Conservation (phyloP, 2,329 filamentous ascomycete genomes). For the Aspergillus sergii region DNA sequence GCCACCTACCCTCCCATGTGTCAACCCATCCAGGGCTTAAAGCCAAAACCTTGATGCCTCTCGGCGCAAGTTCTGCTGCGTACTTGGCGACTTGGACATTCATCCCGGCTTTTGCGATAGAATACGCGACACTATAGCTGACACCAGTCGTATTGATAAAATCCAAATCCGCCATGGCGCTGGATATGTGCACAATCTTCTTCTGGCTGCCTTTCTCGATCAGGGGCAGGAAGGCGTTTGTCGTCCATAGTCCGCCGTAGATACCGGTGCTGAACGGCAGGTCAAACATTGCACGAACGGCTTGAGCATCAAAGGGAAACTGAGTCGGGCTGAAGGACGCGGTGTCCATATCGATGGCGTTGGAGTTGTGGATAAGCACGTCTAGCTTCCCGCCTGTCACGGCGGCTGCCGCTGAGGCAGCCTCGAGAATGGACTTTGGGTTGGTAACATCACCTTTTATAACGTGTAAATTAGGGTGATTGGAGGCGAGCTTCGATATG, state of each 20-base stretch:
- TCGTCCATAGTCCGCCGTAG: constrained; percentile 15
- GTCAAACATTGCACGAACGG: constrained; percentile 22
- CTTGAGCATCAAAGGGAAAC: not conserved
- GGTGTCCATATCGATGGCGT: constrained; percentile 22
- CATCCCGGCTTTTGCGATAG: constrained; percentile 43
- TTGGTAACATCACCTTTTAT: constrained; percentile 34
- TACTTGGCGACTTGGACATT: constrained; percentile 49
- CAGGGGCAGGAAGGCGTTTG: constrained; percentile 46
- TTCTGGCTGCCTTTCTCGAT: constrained; percentile 42
- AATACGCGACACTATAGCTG: constrained; percentile 34
- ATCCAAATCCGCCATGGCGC: constrained; percentile 36
- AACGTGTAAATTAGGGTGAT: constrained; percentile 10
- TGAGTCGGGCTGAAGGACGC: not conserved
- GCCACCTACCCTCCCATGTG: not conserved
- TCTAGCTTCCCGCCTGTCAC: constrained; percentile 44
- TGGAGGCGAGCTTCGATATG: constrained; percentile 1
- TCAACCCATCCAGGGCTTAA: constrained; percentile 33
- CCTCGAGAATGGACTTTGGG: constrained; percentile 37
- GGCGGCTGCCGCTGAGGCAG: constrained; percentile 33
- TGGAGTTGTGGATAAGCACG: constrained; percentile 47
- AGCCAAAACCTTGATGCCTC: constrained; percentile 37
- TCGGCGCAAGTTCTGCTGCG: constrained; percentile 33
- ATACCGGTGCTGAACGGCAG: constrained; percentile 17
- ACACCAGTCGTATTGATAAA: constrained; percentile 26
- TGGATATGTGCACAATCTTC: constrained; percentile 47